These are phyloP conservation scores for Boletus sp. DNA, from an alignment of 1,284 basidiomycete genomes.

Conservation along the genomic window DNA sequence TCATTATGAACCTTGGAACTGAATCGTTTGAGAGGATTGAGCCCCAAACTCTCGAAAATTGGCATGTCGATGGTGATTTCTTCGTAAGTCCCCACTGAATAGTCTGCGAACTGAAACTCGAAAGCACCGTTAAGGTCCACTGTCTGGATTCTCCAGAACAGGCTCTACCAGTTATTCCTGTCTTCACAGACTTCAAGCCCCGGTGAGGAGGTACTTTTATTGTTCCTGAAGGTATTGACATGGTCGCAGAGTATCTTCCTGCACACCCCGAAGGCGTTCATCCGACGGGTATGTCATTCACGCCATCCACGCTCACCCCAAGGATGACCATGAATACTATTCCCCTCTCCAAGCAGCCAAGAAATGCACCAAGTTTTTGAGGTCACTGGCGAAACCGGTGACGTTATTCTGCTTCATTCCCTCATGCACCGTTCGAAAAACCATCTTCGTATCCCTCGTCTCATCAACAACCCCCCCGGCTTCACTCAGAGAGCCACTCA, in stretches of 20 bases:
- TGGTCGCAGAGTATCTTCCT: conserved; percentile 1
- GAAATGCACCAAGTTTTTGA: neutral
- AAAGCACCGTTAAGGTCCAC: neutral
- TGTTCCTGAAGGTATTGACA: neutral
- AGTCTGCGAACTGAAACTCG: neutral
- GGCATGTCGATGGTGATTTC: conserved; percentile 4
- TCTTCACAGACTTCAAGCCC: conserved; percentile 9
- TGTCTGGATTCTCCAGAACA: conserved; percentile 3
- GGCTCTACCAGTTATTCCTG: neutral
- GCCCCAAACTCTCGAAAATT: neutral
- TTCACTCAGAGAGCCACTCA: neutral
- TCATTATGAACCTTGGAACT: conserved; percentile 3
- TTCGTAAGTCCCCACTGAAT: neutral
- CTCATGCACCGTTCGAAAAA: neutral
- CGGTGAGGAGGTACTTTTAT: conserved; percentile 5
- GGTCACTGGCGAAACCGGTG: neutral
- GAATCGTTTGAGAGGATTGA: neutral
- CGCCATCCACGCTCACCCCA: neutral
- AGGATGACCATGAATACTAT: neutral
- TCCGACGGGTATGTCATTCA: neutral
- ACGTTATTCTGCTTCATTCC: neutral
- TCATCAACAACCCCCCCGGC: neutral
- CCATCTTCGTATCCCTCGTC: neutral
- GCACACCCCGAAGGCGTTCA: neutral
- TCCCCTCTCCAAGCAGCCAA: neutral